A percentile compares a stretch with the other conserved stretches of the same genome.
Evolutionary conservation across 257 asterid species (phyloP).

Genomic region (Rauvolfia tetraphylla): DNA sequence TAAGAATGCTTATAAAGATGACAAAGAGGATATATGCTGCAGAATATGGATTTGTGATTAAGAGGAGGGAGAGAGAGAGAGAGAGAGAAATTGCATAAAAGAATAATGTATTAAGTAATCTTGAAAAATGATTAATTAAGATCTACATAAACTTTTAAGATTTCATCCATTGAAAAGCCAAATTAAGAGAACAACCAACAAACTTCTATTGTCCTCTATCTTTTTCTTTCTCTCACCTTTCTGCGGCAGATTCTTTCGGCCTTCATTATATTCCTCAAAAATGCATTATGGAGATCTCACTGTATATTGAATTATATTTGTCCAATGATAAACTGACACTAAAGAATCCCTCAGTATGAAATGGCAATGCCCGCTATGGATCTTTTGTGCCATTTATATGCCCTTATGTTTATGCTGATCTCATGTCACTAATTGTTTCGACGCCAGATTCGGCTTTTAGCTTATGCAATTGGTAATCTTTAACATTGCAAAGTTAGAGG

Average conservation of each 20-base stretch:
- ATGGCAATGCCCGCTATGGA: background rate
- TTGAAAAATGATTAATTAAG: conserved; percentile 17
- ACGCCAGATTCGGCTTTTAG: background rate
- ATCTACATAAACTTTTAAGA: conserved; percentile 19
- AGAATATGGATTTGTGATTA: background rate
- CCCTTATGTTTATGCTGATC: background rate
- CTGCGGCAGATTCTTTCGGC: conserved; percentile 15
- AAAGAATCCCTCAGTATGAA: conserved; percentile 3
- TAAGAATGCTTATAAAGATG: too few relatives aligned
- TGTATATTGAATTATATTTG: conserved; percentile 9
- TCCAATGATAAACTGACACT: conserved; percentile 15
- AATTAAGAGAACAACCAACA: background rate
- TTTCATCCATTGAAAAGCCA: conserved; percentile 14
- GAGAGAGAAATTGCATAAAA: background rate
- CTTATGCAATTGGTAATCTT: background rate
- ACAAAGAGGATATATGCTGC: conserved; percentile 4
- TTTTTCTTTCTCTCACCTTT: background rate
- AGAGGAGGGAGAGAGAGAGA: background rate
- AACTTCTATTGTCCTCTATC: background rate
- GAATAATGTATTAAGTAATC: background rate
- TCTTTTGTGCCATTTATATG: background rate
- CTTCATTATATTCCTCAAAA: conserved; percentile 2
- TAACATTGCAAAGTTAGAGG: background rate
- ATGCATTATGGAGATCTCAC: conserved; percentile 6
- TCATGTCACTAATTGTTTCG: background rate